Evolutionary conservation across 305 asterid genomes (phyloP).

Genomic region (Fraxinus ornus): DNA sequence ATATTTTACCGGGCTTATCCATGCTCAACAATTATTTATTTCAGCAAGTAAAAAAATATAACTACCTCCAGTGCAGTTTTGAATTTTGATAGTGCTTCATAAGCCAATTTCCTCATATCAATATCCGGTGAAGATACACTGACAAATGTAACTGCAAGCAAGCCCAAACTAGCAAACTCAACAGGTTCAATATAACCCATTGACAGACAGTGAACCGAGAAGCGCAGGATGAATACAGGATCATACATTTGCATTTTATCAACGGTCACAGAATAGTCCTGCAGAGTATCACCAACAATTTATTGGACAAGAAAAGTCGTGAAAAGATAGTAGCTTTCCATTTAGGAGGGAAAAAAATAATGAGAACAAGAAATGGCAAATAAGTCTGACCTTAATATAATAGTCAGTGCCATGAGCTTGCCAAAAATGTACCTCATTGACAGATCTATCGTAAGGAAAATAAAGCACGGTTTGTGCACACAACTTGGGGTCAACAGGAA

Average conservation of each 20-base stretch:
- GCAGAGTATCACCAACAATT: slow-evolving; percentile 28
- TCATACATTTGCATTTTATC: slow-evolving; percentile 60
- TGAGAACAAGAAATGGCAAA: slow-evolving; percentile 22
- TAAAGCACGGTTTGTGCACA: slow-evolving; percentile 76
- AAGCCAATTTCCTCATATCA: slow-evolving; percentile 76
- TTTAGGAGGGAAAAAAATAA: slow-evolving; percentile 1
- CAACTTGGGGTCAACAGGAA: slow-evolving; percentile 78
- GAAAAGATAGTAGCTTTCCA: background rate
- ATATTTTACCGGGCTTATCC: background rate
- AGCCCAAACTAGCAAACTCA: slow-evolving; percentile 84
- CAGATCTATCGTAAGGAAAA: slow-evolving; percentile 65
- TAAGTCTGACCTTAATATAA: slow-evolving; percentile 1
- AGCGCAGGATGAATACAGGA: slow-evolving; percentile 82
- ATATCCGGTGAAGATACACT: slow-evolving; percentile 78
- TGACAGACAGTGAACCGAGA: slow-evolving; percentile 79
- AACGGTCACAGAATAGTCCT: slow-evolving; percentile 41
- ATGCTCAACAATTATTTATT: background rate
- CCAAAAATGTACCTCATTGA: slow-evolving; percentile 49
- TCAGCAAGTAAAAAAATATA: background rate
- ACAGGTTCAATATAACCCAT: slow-evolving; percentile 70
- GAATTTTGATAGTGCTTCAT: slow-evolving; percentile 68
- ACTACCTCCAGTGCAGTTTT: slow-evolving; percentile 69
- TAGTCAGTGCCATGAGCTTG: background rate
- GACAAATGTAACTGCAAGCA: slow-evolving; percentile 80
- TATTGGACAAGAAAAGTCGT: background rate